Conservation (phyloP, 2,329 filamentous ascomycete genomes). For the Aureobasidium sp. region DNA sequence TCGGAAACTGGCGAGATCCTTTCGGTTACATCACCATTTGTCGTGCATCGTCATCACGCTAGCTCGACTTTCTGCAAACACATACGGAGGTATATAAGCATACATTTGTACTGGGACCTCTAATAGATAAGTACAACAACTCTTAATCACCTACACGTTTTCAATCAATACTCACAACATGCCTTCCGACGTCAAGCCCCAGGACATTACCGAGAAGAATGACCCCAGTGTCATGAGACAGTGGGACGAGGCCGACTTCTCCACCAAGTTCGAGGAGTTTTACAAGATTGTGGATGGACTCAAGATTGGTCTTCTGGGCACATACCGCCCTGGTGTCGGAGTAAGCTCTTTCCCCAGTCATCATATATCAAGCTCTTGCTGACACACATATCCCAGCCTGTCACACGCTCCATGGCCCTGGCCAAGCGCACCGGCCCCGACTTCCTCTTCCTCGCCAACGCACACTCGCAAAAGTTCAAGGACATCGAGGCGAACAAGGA, state of each 20-base stretch:
- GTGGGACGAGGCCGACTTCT: constrained; percentile 37
- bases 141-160: not conserved
- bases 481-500: constrained; percentile 37
- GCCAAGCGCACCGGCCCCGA: constrained; percentile 49
- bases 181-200: constrained; percentile 34
- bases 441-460: constrained; percentile 44
- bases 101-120: too few species aligned
- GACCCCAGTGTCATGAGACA: constrained; percentile 44
- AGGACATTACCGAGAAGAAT: constrained; percentile 35
- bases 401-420: constrained; percentile 41
- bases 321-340: constrained; percentile 35
- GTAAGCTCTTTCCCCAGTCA: too few species aligned
- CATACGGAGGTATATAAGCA: too few species aligned
- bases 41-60: not conserved
- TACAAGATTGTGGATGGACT: constrained; percentile 39
- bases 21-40: not conserved
- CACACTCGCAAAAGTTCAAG: constrained; percentile 38
- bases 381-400: constrained; percentile 23
- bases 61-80: too few species aligned
- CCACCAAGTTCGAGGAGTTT: constrained; percentile 41
- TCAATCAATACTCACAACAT: constrained; percentile 29
- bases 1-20: not conserved
- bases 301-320: constrained; percentile 37
- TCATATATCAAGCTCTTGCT: too few species aligned
- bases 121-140: too few species aligned